Conservation (phyloP, 352 stramenopile species). For the Phytophthora pinifolia region DNA sequence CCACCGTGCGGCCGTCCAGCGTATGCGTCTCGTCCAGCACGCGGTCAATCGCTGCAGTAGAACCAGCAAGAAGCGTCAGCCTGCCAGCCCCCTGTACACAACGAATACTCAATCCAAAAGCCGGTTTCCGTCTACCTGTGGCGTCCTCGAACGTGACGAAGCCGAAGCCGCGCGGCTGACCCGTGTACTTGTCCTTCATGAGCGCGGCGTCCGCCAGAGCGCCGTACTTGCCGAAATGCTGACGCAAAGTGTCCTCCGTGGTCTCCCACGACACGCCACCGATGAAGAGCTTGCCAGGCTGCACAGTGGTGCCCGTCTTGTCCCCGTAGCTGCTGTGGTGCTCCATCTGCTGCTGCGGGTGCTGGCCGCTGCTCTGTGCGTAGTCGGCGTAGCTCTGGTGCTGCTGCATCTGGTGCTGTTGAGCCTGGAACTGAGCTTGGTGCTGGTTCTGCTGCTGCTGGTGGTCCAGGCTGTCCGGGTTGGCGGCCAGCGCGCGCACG, state of each 20-base stretch:
- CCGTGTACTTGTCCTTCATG: conserved; percentile 94
- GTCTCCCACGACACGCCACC: conserved; percentile 92
- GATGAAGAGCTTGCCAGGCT: conserved; percentile 90
- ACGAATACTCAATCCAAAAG: background rate
- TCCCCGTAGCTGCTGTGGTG: conserved; percentile 34
- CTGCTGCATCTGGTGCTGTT: conserved; percentile 29
- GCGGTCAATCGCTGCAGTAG: conserved; percentile 66
- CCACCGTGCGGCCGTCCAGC: conserved; percentile 89
- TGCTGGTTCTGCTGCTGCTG: conserved; percentile 18
- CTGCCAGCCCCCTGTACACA: conserved; percentile 4
- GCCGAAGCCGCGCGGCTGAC: conserved; percentile 90
- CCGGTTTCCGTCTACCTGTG: conserved; percentile 51
- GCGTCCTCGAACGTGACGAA: conserved; percentile 94
- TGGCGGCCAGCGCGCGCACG: conserved; percentile 56
- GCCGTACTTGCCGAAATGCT: conserved; percentile 91
- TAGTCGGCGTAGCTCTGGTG: conserved; percentile 33
- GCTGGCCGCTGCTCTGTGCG: conserved; percentile 35
- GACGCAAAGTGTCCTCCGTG: conserved; percentile 89
- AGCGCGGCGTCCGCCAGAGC: conserved; percentile 84
- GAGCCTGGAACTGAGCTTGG: conserved; percentile 26
- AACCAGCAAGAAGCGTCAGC: conserved; percentile 27
- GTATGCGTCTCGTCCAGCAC: conserved; percentile 87
- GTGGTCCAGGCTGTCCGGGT: conserved; percentile 48
- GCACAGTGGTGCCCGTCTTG: conserved; percentile 28
- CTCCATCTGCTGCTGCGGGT: conserved; percentile 53